Evolutionary conservation across 2,329 filamentous ascomycete genomes (phyloP), one percentile per base, ranked within the genome.

Genomic region (Monosporascus sp.): DNA sequence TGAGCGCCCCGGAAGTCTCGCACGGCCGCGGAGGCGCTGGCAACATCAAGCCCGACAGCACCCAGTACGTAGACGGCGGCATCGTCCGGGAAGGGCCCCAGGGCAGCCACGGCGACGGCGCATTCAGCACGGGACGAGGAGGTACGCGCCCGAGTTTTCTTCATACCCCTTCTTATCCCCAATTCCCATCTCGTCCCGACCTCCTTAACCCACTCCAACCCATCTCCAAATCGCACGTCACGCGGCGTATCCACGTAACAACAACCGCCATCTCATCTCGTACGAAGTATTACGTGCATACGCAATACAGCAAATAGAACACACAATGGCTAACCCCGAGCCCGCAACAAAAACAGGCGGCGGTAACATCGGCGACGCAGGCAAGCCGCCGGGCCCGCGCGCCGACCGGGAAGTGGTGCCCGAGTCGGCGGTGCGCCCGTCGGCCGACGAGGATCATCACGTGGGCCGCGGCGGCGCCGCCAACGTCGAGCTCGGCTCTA

Each of bases 1-100:
- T 73, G 69, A 52, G 66, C 35, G 61, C 61, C 15, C 60, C 70
- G 50, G 79, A 83, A 65, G 76, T 83, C 50, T 83, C 81, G 17
- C 81, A 84, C 70, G 81, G 81, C 60, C 79, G 81, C 57, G 81
- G 81, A 55, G 81, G 81, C 60, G 80, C 79, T 20, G 82, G 83
- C 62, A 85, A 85, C 68, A 83, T 85, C 68, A 76, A 74, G 57
- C 66, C 70, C 37, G 82, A 85, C 64, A 67, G 76, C 55, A 84
- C 81, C 38, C 63, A 75, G 59, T 87, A 87, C 64, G 75, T 77
- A 56, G 83, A 87, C 58, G 83, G 82, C 60, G 80, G 82, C 58
- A 80, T 87, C 50, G 80, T 81, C 52, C 80, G 82, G 47, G 64
- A 74, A 44, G 81, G 80, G 48, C 64, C 70, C 3, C 72, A 74